Conservation (phyloP, 257 asterid species). For the Solanum tarapatanum region DNA sequence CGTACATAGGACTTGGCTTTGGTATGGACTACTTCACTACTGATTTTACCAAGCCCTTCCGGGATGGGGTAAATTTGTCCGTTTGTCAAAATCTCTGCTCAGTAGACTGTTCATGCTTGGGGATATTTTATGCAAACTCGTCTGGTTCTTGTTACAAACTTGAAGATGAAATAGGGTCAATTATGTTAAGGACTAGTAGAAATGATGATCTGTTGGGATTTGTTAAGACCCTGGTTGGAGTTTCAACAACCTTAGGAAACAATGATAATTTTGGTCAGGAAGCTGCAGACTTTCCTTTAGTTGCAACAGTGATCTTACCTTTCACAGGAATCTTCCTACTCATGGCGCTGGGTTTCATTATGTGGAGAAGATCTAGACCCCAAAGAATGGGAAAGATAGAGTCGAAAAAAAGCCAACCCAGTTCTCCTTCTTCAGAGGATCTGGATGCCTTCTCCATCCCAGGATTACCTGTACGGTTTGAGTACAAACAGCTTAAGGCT, state of each 20-base stretch:
- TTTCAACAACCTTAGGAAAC: slow-evolving; percentile 6
- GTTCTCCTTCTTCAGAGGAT: slow-evolving; percentile 19
- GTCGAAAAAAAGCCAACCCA: not conserved
- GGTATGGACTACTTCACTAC: slow-evolving; percentile 56
- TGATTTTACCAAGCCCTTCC: slow-evolving; percentile 31
- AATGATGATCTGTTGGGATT: slow-evolving; percentile 29
- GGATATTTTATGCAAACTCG: slow-evolving; percentile 37
- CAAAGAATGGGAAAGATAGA: slow-evolving; percentile 6
- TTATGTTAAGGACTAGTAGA: slow-evolving; percentile 18
- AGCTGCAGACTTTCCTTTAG: slow-evolving; percentile 21
- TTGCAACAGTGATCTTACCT: slow-evolving; percentile 49
- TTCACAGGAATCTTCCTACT: slow-evolving; percentile 24
- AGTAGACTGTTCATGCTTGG: slow-evolving; percentile 53
- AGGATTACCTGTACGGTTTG: slow-evolving; percentile 51
- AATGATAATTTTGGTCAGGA: not conserved
- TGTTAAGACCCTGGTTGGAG: slow-evolving; percentile 20
- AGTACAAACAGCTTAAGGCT: slow-evolving; percentile 34
- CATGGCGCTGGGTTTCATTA: slow-evolving; percentile 22
- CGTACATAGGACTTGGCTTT: slow-evolving; percentile 35
- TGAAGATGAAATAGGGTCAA: slow-evolving; percentile 39
- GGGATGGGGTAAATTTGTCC: slow-evolving; percentile 26
- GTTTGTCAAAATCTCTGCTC: slow-evolving; percentile 50
- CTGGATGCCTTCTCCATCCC: slow-evolving; percentile 37
- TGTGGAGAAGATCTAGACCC: slow-evolving; percentile 3
- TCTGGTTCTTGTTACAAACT: slow-evolving; percentile 56